Evolutionary conservation across 306 rosid genomes (phyloP), one percentile per base, ranked within the genome.

Genomic region (Citrullus amarus): DNA sequence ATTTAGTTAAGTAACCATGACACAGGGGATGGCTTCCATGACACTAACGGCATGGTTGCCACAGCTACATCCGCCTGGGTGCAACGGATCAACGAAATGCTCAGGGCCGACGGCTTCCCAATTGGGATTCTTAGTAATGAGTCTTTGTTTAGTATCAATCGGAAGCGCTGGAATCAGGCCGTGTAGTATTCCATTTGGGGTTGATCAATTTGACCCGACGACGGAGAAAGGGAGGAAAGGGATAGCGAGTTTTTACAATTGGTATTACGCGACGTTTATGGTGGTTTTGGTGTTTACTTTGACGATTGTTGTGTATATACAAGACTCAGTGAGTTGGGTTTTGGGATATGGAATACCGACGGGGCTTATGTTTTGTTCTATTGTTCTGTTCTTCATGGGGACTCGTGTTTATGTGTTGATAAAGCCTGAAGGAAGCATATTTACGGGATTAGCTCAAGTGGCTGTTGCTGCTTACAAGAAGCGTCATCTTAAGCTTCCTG

Each of bases 181-280:
- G n/a, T 94, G 98, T 25, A 90, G 95, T 16, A 83, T 90, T n/a
- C 93, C 98, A 0, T 92, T 94, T 79, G 96, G 97, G 0, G 87
- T 90, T 0, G 97, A 94, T 36, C 98, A 92, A 41, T 93, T 93
- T 13, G 97, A 93, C 13, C 83, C 88, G 2, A 65, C 89, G 1
- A 89, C 96, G 0, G 86, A 83, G 0, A 83, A 86, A 79, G 98
- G 98, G 2, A 82, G 85, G 34, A 83, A 85, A 82, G 92, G 93
- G 32, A 83, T 88, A 46, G 81, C 79, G 7, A 90, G 96, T 82
- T 91, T 84, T 79, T 91, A 88, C 13, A 91, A 93, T 41, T 90
- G 93, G 96, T 91, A 89, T 79, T 92, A 92, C 60, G 76, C 88
- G 9, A 53, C 87, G 0, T 81, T 84, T 15, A 56, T 85, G 0